Evolutionary conservation across 768 basidiomycete genomes (phyloP), one percentile per base, ranked within the genome.

Genomic region (Panaeolus cyanescens): DNA sequence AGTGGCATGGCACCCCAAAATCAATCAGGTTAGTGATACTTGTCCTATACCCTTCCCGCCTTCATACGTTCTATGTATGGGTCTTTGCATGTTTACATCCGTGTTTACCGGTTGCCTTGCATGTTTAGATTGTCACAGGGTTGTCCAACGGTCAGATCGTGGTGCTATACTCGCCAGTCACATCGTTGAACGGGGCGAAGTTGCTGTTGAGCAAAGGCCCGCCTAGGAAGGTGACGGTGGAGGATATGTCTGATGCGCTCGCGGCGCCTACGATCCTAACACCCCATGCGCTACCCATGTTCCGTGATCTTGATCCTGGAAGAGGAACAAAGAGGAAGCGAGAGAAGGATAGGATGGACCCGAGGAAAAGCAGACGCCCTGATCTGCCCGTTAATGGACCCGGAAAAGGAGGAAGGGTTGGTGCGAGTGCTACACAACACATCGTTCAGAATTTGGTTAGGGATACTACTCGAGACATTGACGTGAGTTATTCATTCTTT

Each of bases 351-450:
- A 79, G 93, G 64, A 75, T 85, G 82, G 94, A 97, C 77, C 91
- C 93, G 39, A 85, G 92, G 70, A 97, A 97, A 85, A 95, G 93
- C 76, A 85, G 85, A 69, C 84, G 95, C 65, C 97, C 97, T 20
- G 93, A 95, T 71, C 80, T 96, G 68, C 97, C 97, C 28, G 88
- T 99, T 58, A 90, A 83, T 64, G 97, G 97, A 12, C 95, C 95
- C 12, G 97, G 97, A 58, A 85, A 85, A 68, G 97, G 97, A 20
- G 97, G 97, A 57, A 80, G 97, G 37, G 92, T 99, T 37, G 97
- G 97, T 37, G 95, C 95, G 32, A 96, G 94, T 77, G 96, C 96
- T 17, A 98, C 95, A 55, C 96, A 98, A 68, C 95, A 98, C 72
- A 86, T 99, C 65, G 95, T 99, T 56, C 95, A 97, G 76, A 92